A percentile compares a stretch with the other conserved stretches of the same genome.
phyloP scores from a whole-genome alignment of 495 filamentous ascomycete species.

The Neurospora sp. region DNA sequence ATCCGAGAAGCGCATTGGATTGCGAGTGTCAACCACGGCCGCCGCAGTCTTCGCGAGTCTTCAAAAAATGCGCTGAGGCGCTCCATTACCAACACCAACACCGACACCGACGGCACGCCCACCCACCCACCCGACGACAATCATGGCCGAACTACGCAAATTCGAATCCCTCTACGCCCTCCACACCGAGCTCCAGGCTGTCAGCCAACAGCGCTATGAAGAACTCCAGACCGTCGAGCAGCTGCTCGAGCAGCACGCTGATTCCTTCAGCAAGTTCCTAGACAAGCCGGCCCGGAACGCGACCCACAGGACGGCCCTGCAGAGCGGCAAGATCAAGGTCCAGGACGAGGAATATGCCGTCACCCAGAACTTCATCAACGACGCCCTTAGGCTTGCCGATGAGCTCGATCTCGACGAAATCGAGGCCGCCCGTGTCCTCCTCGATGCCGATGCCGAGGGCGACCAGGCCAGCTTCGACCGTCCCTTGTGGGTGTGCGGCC shows the following conservation, averaged over 20 bases:
- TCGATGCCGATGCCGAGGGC: constrained; percentile 56
- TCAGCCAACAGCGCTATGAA: constrained; percentile 49
- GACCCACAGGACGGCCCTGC: constrained; percentile 43
- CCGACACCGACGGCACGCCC: neutral
- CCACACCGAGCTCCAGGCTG: constrained; percentile 63
- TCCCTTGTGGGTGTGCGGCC: constrained; percentile 56
- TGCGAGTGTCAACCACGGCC: neutral
- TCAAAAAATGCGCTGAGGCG: constrained; percentile 13
- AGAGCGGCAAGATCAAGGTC: constrained; percentile 55
- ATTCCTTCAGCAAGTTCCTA: constrained; percentile 67
- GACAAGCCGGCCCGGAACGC: constrained; percentile 65
- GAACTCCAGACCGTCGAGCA: constrained; percentile 53
- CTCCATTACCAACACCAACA: neutral
- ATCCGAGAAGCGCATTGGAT: neutral
- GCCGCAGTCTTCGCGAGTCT: neutral
- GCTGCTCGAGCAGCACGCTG: constrained; percentile 57
- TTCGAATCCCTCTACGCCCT: constrained; percentile 64
- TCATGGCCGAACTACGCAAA: constrained; percentile 56
- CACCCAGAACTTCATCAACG: constrained; percentile 78
- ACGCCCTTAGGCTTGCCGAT: constrained; percentile 69
- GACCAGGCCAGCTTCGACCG: constrained; percentile 56
- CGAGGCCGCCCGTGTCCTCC: constrained; percentile 61
- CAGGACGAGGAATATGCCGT: constrained; percentile 65
- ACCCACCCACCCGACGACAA: constrained; percentile 10
- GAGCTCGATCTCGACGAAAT: constrained; percentile 83